Conservation (phyloP, 1,139 yeast species). For the Pichia sp. region DNA sequence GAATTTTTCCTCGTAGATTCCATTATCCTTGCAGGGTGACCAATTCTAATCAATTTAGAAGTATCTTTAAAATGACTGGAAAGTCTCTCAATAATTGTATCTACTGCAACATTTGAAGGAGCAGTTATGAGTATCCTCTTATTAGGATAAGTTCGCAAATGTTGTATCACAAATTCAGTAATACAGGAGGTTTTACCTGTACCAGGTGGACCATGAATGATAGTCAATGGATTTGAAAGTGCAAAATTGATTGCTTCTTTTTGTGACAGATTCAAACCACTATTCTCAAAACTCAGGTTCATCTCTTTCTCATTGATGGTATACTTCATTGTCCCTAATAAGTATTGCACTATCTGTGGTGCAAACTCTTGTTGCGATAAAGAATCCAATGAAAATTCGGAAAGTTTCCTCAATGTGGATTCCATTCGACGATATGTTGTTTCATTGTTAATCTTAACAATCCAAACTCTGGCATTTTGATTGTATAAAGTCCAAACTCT, state of each 20-base stretch:
- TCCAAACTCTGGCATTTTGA: conserved; percentile 31
- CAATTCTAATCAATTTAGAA: conserved; percentile 63
- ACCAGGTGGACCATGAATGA: conserved; percentile 76
- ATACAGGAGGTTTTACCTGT: conserved; percentile 81
- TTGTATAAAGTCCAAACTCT: conserved; percentile 34
- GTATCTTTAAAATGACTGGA: conserved; percentile 31
- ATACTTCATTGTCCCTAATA: conserved; percentile 39
- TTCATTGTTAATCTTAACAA: conserved; percentile 62
- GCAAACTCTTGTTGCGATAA: conserved; percentile 14
- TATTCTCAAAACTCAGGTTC: conserved; percentile 38
- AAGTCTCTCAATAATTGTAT: conserved; percentile 78
- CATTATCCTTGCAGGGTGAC: conserved; percentile 86
- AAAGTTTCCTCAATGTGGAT: conserved; percentile 64
- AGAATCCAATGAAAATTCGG: conserved; percentile 36
- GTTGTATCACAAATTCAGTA: conserved; percentile 75
- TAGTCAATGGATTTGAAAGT: conserved; percentile 37
- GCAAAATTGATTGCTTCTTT: conserved; percentile 53
- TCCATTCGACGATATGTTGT: conserved; percentile 75
- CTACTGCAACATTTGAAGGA: conserved; percentile 93
- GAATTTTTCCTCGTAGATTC: conserved; percentile 62
- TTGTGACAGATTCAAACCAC: conserved; percentile 62
- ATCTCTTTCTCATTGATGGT: not conserved
- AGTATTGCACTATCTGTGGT: conserved; percentile 32
- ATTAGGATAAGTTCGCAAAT: conserved; percentile 36
- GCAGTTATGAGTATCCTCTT: conserved; percentile 84